Percentiles rank a stretch among this genome's conserved stretches.
Evolutionary conservation across 305 asterid genomes (phyloP).

Genomic region (Solanum chacoense): DNA sequence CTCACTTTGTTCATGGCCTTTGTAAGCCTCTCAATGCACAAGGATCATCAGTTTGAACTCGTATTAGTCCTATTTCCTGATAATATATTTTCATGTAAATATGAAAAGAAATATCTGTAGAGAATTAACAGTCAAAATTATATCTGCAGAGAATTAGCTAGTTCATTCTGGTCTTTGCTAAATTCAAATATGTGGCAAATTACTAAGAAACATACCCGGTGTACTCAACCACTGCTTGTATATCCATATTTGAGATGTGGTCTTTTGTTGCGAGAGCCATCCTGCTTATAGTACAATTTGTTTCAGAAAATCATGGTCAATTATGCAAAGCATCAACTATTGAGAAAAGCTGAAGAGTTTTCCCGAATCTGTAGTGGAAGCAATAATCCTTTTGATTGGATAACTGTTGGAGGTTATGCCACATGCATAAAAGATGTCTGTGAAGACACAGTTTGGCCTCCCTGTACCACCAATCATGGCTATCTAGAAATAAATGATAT

Average conservation of each 20-base stretch:
- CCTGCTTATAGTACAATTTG: neutral
- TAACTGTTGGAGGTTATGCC: neutral
- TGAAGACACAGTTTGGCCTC: neutral
- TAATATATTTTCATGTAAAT: neutral
- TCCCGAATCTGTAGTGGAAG: neutral
- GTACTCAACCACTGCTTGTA: neutral
- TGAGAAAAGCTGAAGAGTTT: constrained; percentile 4
- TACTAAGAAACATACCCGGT: neutral
- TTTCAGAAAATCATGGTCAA: constrained; percentile 1
- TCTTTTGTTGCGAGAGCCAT: neutral
- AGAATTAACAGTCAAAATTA: neutral
- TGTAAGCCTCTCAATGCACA: neutral
- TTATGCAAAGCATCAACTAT: neutral
- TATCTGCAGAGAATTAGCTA: neutral
- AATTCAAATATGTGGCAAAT: neutral
- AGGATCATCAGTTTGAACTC: neutral
- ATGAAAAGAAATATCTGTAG: neutral
- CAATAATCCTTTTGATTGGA: neutral
- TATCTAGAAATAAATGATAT: constrained; percentile 1
- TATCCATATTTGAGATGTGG: neutral
- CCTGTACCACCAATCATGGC: neutral
- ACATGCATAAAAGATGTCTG: neutral
- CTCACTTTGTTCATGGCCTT: neutral
- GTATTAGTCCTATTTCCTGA: neutral
- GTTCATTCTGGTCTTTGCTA: neutral